These are phyloP conservation scores for Pterothamnion heteromorphum DNA, from an alignment of 31 red algal genomes.

Conservation along the genomic window DNA sequence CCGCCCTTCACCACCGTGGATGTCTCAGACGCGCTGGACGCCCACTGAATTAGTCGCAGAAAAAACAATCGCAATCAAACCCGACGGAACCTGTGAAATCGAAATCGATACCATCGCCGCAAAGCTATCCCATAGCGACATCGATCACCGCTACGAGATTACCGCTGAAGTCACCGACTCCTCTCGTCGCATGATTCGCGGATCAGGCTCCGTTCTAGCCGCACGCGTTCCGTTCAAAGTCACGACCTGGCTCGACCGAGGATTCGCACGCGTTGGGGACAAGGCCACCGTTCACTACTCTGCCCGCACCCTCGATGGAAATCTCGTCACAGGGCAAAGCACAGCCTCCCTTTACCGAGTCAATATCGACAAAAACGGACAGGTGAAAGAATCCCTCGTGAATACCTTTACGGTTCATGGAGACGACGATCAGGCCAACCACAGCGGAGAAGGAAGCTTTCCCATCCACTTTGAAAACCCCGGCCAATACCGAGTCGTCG, in stretches of 20 bases:
- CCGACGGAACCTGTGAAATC: neutral
- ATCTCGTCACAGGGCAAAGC: neutral
- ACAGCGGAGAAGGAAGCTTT: no score
- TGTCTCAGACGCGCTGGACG: no score
- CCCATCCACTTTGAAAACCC: neutral
- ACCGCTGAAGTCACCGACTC: neutral
- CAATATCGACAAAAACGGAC: neutral
- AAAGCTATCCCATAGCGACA: neutral
- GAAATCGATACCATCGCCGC: neutral
- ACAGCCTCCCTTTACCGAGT: neutral
- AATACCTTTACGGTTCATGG: neutral
- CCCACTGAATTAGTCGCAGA: constrained; percentile 2
- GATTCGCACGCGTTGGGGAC: neutral
- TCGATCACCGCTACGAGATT: neutral
- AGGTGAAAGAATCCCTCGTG: neutral
- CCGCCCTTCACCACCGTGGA: neutral
- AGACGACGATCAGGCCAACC: neutral
- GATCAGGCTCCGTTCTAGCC: neutral
- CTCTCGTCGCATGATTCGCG: neutral
- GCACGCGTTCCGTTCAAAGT: neutral
- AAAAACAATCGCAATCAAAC: neutral
- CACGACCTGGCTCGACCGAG: neutral
- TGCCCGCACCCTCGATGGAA: neutral
- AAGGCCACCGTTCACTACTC: neutral
- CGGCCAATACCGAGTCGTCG: neutral